phyloP scores from a whole-genome alignment of 371 early-diverging fungal genomes.

The Chytridiales sp. region DNA sequence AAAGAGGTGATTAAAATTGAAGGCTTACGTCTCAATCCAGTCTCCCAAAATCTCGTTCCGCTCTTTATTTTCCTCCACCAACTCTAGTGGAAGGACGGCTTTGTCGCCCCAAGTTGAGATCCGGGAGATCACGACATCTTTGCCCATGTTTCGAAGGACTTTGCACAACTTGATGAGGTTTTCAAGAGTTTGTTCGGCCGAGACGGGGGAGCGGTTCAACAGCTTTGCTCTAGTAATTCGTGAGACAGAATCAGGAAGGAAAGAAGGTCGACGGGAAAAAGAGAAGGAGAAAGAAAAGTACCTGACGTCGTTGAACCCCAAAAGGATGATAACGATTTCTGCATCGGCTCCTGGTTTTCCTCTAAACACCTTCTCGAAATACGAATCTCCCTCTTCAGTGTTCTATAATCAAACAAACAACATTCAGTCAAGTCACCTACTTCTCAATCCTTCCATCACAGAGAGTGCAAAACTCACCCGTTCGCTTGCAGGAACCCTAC shows the following conservation, averaged over 20 bases:
- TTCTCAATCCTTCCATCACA: not conserved
- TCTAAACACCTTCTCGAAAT: constrained; percentile 33
- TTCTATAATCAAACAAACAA: not conserved
- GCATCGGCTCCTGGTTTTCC: constrained; percentile 18
- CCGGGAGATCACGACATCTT: constrained; percentile 40
- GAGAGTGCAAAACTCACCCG: constrained; percentile 1
- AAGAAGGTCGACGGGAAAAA: not conserved
- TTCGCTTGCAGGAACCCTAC: constrained; percentile 22
- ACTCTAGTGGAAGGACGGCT: constrained; percentile 5
- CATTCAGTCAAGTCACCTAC: too few species aligned
- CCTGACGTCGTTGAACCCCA: constrained; percentile 42
- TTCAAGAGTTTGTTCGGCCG: constrained; percentile 37
- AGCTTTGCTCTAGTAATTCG: not conserved
- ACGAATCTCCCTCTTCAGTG: not conserved
- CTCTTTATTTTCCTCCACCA: constrained; percentile 28
- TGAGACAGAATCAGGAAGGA: not conserved
- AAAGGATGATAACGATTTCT: constrained; percentile 37
- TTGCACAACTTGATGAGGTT: constrained; percentile 35
- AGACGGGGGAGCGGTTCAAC: constrained; percentile 10
- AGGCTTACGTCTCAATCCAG: constrained; percentile 23
- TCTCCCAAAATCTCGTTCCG: constrained; percentile 34
- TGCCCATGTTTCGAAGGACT: constrained; percentile 35
- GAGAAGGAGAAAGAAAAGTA: not conserved
- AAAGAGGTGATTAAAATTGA: not conserved
- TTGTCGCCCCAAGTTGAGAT: constrained; percentile 32